phyloP scores from a whole-genome alignment of 331 rosid genomes.

The Stylosanthes scabra region DNA sequence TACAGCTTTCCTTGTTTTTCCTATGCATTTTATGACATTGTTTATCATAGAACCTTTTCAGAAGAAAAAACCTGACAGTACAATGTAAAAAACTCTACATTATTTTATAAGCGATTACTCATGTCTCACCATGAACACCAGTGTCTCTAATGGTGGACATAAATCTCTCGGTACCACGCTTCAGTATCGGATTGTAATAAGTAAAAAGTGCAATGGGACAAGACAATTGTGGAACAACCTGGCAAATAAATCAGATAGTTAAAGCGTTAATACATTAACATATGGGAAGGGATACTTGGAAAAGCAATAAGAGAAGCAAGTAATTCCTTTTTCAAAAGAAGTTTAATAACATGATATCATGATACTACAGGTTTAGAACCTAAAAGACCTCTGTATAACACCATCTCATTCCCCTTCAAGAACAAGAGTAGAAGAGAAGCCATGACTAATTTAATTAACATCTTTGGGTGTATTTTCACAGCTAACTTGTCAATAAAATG shows the following conservation, averaged over 20 bases:
- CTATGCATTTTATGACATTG: slow-evolving; percentile 22
- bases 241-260: slow-evolving; percentile 37
- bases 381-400: background rate
- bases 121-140: slow-evolving; percentile 75
- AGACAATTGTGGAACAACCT: slow-evolving; percentile 90
- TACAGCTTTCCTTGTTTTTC: slow-evolving; percentile 23
- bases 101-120: slow-evolving; percentile 31
- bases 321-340: too few relatives aligned
- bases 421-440: slow-evolving; percentile 18
- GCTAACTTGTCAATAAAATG: slow-evolving; percentile 4
- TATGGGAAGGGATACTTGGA: slow-evolving; percentile 9
- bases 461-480: slow-evolving; percentile 2
- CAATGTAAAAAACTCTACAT: slow-evolving; percentile 9
- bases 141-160: slow-evolving; percentile 73
- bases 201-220: slow-evolving; percentile 88
- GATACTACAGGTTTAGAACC: background rate
- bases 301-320: slow-evolving; percentile 18
- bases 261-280: slow-evolving; percentile 14
- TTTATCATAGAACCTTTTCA: slow-evolving; percentile 1
- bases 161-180: slow-evolving; percentile 76
- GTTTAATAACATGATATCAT: background rate
- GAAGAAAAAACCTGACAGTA: slow-evolving; percentile 16
- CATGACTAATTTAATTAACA: slow-evolving; percentile 21
- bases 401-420: slow-evolving; percentile 14
- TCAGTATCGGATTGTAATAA: slow-evolving; percentile 92